These are phyloP conservation scores for Symbiodinium pilosum DNA, from an alignment of 73 alveolate genomes.

Conservation along the genomic window DNA sequence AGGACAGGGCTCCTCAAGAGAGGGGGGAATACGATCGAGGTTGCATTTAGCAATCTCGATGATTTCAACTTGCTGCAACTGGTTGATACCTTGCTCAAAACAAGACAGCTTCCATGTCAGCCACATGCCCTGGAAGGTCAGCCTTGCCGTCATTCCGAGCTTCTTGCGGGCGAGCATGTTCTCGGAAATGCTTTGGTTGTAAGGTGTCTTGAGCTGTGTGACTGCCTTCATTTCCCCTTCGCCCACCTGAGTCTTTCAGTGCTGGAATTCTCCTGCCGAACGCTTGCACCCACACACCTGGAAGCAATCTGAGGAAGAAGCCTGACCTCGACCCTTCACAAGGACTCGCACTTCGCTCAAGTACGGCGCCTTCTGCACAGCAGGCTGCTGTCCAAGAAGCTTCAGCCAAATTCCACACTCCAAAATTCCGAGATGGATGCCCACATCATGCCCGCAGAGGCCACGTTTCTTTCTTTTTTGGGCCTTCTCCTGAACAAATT, in stretches of 20 bases:
- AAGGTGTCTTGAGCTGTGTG: constrained; percentile 82
- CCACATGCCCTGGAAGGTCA: not conserved
- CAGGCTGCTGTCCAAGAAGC: not conserved
- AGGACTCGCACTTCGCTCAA: constrained; percentile 54
- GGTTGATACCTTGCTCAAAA: constrained; percentile 17
- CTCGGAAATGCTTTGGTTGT: constrained; percentile 68
- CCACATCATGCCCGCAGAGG: constrained; percentile 92
- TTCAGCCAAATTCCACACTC: not conserved
- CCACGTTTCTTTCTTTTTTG: constrained; percentile 38
- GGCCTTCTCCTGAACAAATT: constrained; percentile 46
- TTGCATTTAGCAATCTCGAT: constrained; percentile 83
- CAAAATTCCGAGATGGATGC: not conserved
- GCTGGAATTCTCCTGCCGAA: not conserved
- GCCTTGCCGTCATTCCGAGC: not conserved
- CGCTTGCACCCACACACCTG: not conserved
- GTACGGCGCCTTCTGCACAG: constrained; percentile 30
- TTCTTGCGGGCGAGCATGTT: constrained; percentile 59
- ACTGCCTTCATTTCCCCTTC: constrained; percentile 63
- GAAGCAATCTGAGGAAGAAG: not conserved
- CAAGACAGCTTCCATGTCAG: no score
- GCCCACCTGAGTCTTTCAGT: constrained; percentile 20
- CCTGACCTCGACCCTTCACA: constrained; percentile 45
- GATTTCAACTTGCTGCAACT: constrained; percentile 77
- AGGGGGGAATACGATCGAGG: constrained; percentile 62
- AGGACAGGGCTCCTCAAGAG: constrained; percentile 43